Evolutionary conservation across 83 land plant species (phyloP).

Genomic region (Diphasiastrum complanatum): DNA sequence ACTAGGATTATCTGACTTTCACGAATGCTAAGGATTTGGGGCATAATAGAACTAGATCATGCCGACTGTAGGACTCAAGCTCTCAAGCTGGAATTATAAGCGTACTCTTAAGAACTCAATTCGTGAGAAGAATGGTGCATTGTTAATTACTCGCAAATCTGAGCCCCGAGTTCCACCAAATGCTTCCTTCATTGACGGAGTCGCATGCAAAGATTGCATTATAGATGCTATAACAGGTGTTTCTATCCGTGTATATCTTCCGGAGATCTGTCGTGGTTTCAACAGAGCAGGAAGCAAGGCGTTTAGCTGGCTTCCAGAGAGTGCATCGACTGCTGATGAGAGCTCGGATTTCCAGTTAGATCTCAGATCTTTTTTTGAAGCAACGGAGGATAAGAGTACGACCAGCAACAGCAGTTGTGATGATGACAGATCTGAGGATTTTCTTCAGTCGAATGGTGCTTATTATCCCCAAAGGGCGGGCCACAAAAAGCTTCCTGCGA

Average conservation of each 20-base stretch:
- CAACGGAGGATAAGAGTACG: background rate
- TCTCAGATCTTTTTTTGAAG: background rate
- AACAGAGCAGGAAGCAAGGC: conserved; percentile 4
- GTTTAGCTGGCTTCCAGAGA: conserved; percentile 8
- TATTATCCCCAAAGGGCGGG: conserved; percentile 4
- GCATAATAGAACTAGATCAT: no score
- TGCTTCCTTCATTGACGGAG: conserved; percentile 14
- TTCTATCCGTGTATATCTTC: conserved; percentile 3
- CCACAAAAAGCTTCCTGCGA: conserved; percentile 1
- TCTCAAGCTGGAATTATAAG: conserved; percentile 15
- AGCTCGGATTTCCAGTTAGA: background rate
- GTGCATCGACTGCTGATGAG: background rate
- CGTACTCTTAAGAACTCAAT: background rate
- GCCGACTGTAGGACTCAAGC: conserved; percentile 9
- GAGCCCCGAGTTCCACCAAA: background rate
- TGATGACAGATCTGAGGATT: background rate
- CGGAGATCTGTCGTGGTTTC: conserved; percentile 1
- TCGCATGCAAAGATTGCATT: conserved; percentile 13
- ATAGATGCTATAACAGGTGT: conserved; percentile 3
- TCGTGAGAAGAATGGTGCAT: background rate
- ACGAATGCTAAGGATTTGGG: no score
- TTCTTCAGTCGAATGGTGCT: background rate
- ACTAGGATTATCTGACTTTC: no score
- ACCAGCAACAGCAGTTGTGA: conserved; percentile 3
- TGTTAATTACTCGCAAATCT: background rate